phyloP scores from a whole-genome alignment of 768 basidiomycete species.

The Holtermanniella nyarrowii region DNA sequence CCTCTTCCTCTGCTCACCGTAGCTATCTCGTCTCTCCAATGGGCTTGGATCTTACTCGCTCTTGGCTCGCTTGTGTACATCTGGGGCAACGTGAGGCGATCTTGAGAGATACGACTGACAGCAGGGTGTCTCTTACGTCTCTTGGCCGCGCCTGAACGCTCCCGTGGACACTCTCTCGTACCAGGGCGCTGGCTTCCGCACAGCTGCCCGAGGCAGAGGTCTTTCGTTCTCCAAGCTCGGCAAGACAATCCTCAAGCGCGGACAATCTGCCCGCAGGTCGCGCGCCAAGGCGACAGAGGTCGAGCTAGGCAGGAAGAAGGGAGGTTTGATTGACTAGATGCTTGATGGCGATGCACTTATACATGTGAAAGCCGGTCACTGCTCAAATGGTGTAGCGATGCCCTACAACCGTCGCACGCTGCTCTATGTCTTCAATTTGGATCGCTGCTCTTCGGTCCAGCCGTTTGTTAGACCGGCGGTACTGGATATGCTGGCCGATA shows the following conservation, averaged over 20 bases:
- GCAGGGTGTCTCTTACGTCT: slow-evolving; percentile 89
- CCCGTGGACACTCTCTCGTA: slow-evolving; percentile 73
- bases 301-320: slow-evolving; percentile 72
- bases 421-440: neutral
- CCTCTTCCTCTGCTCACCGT: slow-evolving; percentile 27
- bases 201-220: slow-evolving; percentile 62
- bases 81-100: slow-evolving; percentile 40
- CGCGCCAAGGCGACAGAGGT: slow-evolving; percentile 53
- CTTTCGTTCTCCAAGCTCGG: slow-evolving; percentile 36
- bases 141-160: slow-evolving; percentile 81
- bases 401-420: neutral
- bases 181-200: slow-evolving; percentile 75
- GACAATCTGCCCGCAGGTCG: slow-evolving; percentile 1
- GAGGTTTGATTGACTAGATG: slow-evolving; percentile 42
- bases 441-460: neutral
- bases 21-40: slow-evolving; percentile 71
- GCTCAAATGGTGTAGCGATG: neutral
- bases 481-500: slow-evolving; percentile 24
- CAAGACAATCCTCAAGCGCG: slow-evolving; percentile 4
- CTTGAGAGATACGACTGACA: slow-evolving; percentile 37
- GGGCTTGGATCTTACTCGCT: slow-evolving; percentile 62
- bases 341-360: neutral
- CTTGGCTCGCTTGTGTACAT: slow-evolving; percentile 59
- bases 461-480: slow-evolving; percentile 19
- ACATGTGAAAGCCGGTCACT: neutral